A percentile compares a stretch with the other conserved stretches of the same genome.
These are phyloP conservation scores for Neofusicoccum laricinum DNA, from an alignment of 2,329 filamentous ascomycete genomes.

Conservation along the genomic window DNA sequence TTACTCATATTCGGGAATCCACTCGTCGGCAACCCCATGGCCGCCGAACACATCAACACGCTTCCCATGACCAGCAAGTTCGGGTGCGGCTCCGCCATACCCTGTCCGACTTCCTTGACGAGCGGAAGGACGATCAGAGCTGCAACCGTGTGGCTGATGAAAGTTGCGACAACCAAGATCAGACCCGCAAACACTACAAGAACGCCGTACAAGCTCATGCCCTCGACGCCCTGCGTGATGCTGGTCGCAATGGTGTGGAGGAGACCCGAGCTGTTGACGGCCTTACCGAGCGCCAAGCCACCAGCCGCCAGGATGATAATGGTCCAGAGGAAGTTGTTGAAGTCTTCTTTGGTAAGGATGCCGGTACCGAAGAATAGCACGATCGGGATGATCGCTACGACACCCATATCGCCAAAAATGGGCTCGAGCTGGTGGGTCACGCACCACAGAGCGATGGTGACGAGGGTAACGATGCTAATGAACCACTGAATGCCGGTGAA, in stretches of 20 bases:
- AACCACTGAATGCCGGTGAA: constrained; percentile 93
- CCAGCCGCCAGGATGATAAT: constrained; percentile 98
- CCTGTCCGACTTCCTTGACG: constrained; percentile 78
- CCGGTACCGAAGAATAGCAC: constrained; percentile 95
- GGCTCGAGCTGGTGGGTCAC: constrained; percentile 82
- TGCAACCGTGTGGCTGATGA: constrained; percentile 96
- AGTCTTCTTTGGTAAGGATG: constrained; percentile 96
- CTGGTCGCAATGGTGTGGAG: constrained; percentile 79
- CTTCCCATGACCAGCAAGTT: constrained; percentile 94
- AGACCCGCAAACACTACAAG: constrained; percentile 79
- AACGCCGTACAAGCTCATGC: constrained; percentile 75
- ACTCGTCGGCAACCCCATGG: constrained; percentile 92
- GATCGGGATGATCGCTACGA: constrained; percentile 93
- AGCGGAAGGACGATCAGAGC: constrained; percentile 92
- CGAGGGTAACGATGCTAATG: constrained; percentile 76
- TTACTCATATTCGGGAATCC: constrained; percentile 99
- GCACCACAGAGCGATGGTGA: constrained; percentile 90
- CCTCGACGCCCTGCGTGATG: constrained; percentile 72
- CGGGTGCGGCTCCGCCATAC: constrained; percentile 86
- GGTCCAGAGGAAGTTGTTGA: constrained; percentile 99
- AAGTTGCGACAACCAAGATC: constrained; percentile 91
- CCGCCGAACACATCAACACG: constrained; percentile 95
- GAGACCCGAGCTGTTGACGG: constrained; percentile 88
- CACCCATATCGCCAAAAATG: constrained; percentile 95
- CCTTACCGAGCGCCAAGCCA: constrained; percentile 86